Evolutionary conservation across 2,329 filamentous ascomycete species (phyloP).

Genomic region (Graphilbum fragrans): DNA sequence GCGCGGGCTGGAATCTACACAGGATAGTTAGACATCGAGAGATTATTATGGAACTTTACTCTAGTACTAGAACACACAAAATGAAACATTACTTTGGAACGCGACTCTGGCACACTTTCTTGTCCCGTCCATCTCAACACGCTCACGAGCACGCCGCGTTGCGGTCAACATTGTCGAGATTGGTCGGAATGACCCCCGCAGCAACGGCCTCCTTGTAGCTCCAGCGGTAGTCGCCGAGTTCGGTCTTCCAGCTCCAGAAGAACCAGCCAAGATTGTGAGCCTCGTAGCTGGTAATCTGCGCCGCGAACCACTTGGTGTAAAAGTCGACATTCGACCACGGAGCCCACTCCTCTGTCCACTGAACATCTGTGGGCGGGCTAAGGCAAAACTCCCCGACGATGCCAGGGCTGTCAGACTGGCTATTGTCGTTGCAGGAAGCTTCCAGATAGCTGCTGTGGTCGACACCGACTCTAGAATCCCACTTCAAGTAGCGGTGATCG

Average conservation of each 20-base stretch:
- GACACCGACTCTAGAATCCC: constrained; percentile 22
- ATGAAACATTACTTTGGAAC: too few species aligned
- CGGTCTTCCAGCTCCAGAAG: constrained; percentile 43
- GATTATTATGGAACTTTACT: too few species aligned
- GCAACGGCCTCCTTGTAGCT: constrained; percentile 10
- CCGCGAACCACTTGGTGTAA: constrained; percentile 39
- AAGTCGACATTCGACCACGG: constrained; percentile 28
- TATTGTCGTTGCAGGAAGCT: constrained; percentile 35
- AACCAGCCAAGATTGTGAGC: constrained; percentile 30
- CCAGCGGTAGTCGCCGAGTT: constrained; percentile 28
- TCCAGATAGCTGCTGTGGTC: constrained; percentile 36
- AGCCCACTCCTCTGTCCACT: constrained; percentile 32
- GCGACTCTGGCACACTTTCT: too few species aligned
- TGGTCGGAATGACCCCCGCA: constrained; percentile 6
- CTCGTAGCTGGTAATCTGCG: constrained; percentile 25
- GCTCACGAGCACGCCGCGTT: neutral
- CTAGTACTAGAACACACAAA: too few species aligned
- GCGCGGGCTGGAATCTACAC: too few species aligned
- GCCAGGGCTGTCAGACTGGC: constrained; percentile 28
- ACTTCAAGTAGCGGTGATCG: constrained; percentile 48
- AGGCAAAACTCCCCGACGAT: constrained; percentile 50
- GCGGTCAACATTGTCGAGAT: constrained; percentile 4
- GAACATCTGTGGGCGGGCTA: constrained; percentile 33
- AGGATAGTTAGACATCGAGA: too few species aligned
- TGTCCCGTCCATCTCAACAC: too few species aligned